Percentiles rank a stretch among this genome's conserved stretches.
phyloP scores from a whole-genome alignment of 768 basidiomycete species.

The Pleurotus citrinopileatus region DNA sequence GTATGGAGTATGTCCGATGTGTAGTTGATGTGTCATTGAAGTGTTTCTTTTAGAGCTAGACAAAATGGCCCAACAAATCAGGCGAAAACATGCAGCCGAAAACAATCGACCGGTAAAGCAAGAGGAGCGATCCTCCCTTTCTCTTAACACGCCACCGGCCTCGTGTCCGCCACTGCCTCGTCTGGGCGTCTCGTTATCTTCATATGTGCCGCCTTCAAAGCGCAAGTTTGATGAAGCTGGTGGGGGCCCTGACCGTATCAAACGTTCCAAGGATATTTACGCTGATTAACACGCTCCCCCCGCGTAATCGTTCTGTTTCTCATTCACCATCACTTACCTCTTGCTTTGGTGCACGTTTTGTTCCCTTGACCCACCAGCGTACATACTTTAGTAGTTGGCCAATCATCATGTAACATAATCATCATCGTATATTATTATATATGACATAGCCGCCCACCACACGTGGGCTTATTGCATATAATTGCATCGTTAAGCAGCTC shows the following conservation, averaged over 20 bases:
- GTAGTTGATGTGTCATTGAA: background rate
- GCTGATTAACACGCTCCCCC: background rate
- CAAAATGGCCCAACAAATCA: conserved; percentile 36
- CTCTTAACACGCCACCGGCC: background rate
- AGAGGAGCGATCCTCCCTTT: conserved; percentile 17
- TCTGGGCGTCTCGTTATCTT: background rate
- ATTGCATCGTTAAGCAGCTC: conserved; percentile 10
- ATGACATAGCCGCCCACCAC: conserved; percentile 7
- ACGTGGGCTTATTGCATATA: conserved; percentile 11
- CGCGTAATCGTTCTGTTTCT: too few species aligned
- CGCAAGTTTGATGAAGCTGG: conserved; percentile 3
- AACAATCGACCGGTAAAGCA: conserved; percentile 1
- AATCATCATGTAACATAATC: background rate
- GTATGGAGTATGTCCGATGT: conserved; percentile 29
- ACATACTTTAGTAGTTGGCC: background rate
- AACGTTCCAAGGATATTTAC: background rate
- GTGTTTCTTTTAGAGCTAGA: conserved; percentile 25
- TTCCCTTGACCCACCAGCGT: background rate
- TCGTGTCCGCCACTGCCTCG: background rate
- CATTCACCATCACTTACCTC: too few species aligned
- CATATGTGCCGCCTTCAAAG: conserved; percentile 2
- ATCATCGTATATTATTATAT: background rate
- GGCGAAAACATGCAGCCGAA: conserved; percentile 16
- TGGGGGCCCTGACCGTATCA: conserved; percentile 2
- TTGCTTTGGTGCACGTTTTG: background rate